These are phyloP conservation scores for Gigaspora rosea DNA, from an alignment of 192 early-diverging fungal species.

Conservation along the genomic window DNA sequence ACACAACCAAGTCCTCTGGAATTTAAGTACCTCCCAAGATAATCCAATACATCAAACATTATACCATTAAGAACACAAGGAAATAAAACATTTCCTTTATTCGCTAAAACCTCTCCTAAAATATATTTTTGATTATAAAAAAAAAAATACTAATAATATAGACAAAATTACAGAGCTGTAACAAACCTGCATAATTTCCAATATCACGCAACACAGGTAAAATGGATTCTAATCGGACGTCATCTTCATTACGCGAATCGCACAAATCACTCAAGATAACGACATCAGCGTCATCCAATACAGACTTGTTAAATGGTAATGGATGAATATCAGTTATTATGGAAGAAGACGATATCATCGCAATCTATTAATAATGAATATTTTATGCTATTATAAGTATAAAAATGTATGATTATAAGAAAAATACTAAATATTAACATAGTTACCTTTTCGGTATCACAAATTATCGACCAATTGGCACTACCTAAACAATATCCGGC, in stretches of 20 bases:
- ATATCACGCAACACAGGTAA: constrained; percentile 41
- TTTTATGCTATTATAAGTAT: neutral
- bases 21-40: constrained; percentile 57
- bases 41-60: constrained; percentile 73
- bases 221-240: constrained; percentile 38
- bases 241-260: constrained; percentile 26
- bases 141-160: neutral
- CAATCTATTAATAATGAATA: constrained; percentile 34
- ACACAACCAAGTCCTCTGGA: constrained; percentile 57
- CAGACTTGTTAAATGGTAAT: constrained; percentile 45
- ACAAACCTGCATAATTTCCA: constrained; percentile 40
- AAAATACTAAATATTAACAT: neutral
- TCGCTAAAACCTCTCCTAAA: constrained; percentile 37
- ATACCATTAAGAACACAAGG: constrained; percentile 68
- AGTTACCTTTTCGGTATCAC: constrained; percentile 55
- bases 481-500: constrained; percentile 74
- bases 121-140: neutral
- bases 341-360: constrained; percentile 51
- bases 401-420: neutral
- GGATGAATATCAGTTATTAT: constrained; percentile 49
- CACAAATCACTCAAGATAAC: constrained; percentile 47
- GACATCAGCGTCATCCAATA: constrained; percentile 47
- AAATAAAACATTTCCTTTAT: constrained; percentile 70
- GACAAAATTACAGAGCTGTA: constrained; percentile 4
- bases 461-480: constrained; percentile 73